Evolutionary conservation across 495 filamentous ascomycete species (phyloP).

Genomic region (Penicillium desertorum): DNA sequence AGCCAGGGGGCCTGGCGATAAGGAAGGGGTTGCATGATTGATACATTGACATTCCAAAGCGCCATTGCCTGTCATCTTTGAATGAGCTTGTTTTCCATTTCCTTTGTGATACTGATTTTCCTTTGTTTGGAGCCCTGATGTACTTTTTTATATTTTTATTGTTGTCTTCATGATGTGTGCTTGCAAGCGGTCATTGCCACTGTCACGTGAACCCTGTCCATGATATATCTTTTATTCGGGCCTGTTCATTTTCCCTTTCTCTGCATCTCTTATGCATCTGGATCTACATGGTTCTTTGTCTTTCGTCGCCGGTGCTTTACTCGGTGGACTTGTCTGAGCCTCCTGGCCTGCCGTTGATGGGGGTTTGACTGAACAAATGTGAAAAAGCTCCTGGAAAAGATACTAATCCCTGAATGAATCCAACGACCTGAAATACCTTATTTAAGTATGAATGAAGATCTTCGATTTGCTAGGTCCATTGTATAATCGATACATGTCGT

Average conservation of each 20-base stretch:
- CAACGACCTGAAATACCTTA: slow-evolving; percentile 21
- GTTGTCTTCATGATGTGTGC: slow-evolving; percentile 31
- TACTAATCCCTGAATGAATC: slow-evolving; percentile 34
- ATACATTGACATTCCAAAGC: slow-evolving; percentile 1
- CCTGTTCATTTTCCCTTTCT: slow-evolving; percentile 13
- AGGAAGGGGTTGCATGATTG: slow-evolving; percentile 9
- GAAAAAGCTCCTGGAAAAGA: slow-evolving; percentile 19
- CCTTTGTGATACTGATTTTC: slow-evolving; percentile 24
- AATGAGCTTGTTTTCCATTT: slow-evolving; percentile 20
- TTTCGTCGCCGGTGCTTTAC: background rate
- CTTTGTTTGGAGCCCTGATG: slow-evolving; percentile 22
- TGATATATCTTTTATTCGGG: slow-evolving; percentile 23
- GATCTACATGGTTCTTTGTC: slow-evolving; percentile 6
- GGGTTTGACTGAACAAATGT: slow-evolving; percentile 7
- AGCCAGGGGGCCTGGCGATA: slow-evolving; percentile 65
- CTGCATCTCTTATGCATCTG: slow-evolving; percentile 14
- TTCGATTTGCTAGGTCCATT: background rate
- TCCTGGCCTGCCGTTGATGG: slow-evolving; percentile 1
- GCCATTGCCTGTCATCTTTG: slow-evolving; percentile 13
- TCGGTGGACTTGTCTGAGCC: background rate
- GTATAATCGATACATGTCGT: background rate
- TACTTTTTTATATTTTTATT: slow-evolving; percentile 20
- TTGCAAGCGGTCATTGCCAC: slow-evolving; percentile 40
- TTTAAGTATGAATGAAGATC: slow-evolving; percentile 9
- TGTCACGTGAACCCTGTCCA: slow-evolving; percentile 29